Evolutionary conservation across 371 early-diverging fungal genomes (phyloP), one percentile per base, ranked within the genome.

Genomic region (Mucor lusitanicus): DNA sequence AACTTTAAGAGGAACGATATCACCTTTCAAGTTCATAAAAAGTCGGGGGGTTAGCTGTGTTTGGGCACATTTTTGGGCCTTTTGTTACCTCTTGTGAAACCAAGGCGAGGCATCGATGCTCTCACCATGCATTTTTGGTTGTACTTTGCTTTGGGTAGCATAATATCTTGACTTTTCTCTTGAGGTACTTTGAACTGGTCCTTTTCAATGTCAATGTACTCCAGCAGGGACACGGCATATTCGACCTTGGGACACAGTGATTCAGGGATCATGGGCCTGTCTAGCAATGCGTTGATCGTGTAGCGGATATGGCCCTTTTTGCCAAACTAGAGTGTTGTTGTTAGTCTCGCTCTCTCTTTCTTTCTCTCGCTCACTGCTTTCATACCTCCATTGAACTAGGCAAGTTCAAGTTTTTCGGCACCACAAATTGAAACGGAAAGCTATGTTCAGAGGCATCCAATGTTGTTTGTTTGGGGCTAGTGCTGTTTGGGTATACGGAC

Each of bases 371-470:
- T 37, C 37, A 1, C 37, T 30, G 3, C 13, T 37, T 37, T 13
- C 2, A 17, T 71, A 81, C 84, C 77, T 81, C 78, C 81, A 81
- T 81, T 9, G 71, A 74, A 42, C 84, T 84, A 7, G 84, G 84
- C 35, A 84, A 48, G 35, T 77, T 48, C 27, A 78, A 48, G 61
- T 73, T 56, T 39, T 75, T 72, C 3, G 84, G 84, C 13, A 84
- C 79, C 17, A 60, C 63, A 37, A 81, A 81, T 48, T 76, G 65
- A 64, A 84, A 84, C 9, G 73, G 68, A 68, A 81, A 84, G 6
- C 35, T 63, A 53, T 84, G 77, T 30, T 71, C 69, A 37, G 72
- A 75, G n/a, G 74, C 72, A 37, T 80, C 82, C 19, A 81, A 59
- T 0, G 74, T 72, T 9, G 67, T 71, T 54, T 61, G 66, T 59